Percentiles rank a stretch among this genome's conserved stretches.
phyloP scores from a whole-genome alignment of 768 basidiomycete genomes.

The Mycena belliarum region DNA sequence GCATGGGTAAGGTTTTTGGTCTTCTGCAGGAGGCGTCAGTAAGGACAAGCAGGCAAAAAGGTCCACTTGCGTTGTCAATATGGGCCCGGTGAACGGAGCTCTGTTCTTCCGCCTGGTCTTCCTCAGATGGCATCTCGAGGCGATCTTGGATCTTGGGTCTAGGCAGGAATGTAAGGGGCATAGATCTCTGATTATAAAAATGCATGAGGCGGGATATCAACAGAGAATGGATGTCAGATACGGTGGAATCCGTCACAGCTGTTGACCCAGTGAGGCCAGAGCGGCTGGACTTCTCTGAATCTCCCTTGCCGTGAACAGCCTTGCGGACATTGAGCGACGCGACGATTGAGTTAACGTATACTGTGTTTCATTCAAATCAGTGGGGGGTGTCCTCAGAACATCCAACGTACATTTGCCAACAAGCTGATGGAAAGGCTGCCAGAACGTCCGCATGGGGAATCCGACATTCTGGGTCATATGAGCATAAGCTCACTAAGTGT shows the following conservation, averaged over 20 bases:
- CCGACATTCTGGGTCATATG: conserved; percentile 2
- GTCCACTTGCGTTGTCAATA: too few species aligned
- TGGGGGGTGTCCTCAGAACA: neutral
- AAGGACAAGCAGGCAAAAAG: too few species aligned
- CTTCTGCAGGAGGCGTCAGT: too few species aligned
- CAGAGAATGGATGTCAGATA: neutral
- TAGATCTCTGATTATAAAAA: neutral
- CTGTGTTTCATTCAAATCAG: neutral
- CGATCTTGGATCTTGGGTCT: neutral
- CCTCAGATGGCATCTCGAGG: neutral
- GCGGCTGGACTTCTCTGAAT: neutral
- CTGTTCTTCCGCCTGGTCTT: neutral
- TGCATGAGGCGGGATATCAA: neutral
- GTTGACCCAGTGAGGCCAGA: neutral
- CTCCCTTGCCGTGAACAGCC: conserved; percentile 1
- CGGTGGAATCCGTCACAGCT: neutral
- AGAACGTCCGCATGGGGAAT: conserved; percentile 1
- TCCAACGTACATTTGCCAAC: conserved; percentile 9
- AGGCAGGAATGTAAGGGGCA: neutral
- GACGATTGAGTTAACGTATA: conserved; percentile 14
- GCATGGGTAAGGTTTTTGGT: too few species aligned
- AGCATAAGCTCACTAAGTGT: neutral
- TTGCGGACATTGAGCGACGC: conserved; percentile 8
- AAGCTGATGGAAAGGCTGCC: conserved; percentile 16
- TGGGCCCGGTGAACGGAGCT: too few species aligned